Base-by-base conservation (phyloP, 176 grass and related monocot genomes). In the Tuctoria greenei region DNA sequence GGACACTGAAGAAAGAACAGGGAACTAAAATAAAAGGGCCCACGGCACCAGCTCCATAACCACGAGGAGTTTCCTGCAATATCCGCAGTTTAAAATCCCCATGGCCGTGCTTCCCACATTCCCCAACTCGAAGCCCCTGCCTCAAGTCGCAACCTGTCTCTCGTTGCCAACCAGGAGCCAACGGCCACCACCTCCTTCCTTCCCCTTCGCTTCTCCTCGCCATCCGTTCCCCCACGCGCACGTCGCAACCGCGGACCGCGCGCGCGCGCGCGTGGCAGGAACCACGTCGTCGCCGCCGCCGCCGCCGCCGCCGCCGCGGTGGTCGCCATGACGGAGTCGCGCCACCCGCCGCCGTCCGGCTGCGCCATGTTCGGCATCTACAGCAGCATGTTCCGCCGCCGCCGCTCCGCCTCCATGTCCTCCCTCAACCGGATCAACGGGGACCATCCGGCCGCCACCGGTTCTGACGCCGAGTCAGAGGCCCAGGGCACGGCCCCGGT, bases 301-400 rank as follows among this genome's bases (percentile, higher is more conserved):
- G n/a, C n/a, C n/a, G n/a, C n/a, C n/a, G n/a, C n/a, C n/a, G n/a
- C n/a, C n/a, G 37, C 52, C 74, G 41, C 49, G 77, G 16, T 23
- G 28, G 49, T 34, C 72, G 51, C 86, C 81, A 88, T 88, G 86
- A 80, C 76, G 81, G 86, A 88, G 70, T 64, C 76, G 76, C 86
- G 71, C 49, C 58, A 71, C 81, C 76, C 76, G 69, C 76, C 76
- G 69, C 81, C 93, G 49, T 75, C 89, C 12, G 93, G 93, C 58
- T 96, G 93, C 89, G 78, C 70, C 16, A 87, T 96, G 93, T 82
- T 92, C 43, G 89, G 76, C 64, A 79, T 91, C 51, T 90, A 90
- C 71, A 75, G 81, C 18, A 52, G 78, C 71, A 88, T 96, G 82
- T 96, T 96, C 82, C 84, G 93, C 40, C 89, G 93, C 20, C 78